These are phyloP conservation scores for Podospora comata DNA, from an alignment of 495 filamentous ascomycete species.

Conservation along the genomic window DNA sequence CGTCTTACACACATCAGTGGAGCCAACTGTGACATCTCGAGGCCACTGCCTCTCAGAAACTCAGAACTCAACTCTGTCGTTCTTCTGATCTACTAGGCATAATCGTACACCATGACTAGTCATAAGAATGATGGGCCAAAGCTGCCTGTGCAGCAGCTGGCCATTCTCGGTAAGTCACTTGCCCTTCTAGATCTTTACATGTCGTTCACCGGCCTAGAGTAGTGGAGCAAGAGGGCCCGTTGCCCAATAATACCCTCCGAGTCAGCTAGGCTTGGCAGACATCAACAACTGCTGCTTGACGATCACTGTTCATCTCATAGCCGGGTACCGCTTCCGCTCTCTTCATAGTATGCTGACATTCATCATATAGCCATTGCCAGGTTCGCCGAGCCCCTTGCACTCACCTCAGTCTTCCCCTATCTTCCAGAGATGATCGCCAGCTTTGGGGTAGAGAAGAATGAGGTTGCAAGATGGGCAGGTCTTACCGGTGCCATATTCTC, in stretches of 20 bases:
- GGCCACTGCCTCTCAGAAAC: neutral
- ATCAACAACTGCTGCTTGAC: neutral
- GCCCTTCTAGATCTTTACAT: conserved; percentile 11
- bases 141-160: conserved; percentile 47
- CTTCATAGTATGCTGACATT: conserved; percentile 27
- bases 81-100: neutral
- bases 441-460: conserved; percentile 66
- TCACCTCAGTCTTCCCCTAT: conserved; percentile 87
- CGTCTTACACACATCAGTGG: neutral
- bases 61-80: neutral
- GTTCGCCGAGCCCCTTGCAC: conserved; percentile 80
- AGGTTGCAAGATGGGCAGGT: conserved; percentile 75
- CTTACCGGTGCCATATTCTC: conserved; percentile 72
- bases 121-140: conserved; percentile 37
- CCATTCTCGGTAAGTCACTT: conserved; percentile 60
- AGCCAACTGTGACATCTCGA: neutral
- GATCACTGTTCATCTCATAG: neutral
- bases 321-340: conserved; percentile 16
- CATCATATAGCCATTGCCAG: conserved; percentile 60
- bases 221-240: neutral
- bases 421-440: conserved; percentile 84
- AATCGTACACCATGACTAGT: conserved; percentile 30
- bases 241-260: neutral
- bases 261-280: neutral
- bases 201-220: neutral